Evolutionary conservation across 495 filamentous ascomycete genomes (phyloP).

Genomic region (Parachaetomium inaequale): DNA sequence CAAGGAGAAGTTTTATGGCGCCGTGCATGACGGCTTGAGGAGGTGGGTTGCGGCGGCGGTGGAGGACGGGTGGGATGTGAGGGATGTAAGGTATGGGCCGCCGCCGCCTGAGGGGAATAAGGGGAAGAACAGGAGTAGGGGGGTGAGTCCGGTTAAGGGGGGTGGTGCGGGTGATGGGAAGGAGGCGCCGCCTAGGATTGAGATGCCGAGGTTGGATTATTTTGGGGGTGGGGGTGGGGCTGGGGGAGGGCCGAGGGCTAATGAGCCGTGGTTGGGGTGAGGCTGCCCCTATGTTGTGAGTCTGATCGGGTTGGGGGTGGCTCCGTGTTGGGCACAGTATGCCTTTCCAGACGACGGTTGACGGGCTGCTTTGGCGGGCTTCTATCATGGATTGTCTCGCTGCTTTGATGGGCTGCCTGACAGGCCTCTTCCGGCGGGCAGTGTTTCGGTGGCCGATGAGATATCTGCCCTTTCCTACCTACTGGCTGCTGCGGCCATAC

Average conservation of each 20-base stretch:
- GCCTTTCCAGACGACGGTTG: too few species aligned
- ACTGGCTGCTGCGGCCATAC: background rate
- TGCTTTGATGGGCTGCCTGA: too few species aligned
- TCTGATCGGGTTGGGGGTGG: background rate
- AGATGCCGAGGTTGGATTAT: slow-evolving; percentile 53
- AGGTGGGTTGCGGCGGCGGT: slow-evolving; percentile 85
- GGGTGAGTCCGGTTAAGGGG: slow-evolving; percentile 47
- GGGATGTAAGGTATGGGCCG: slow-evolving; percentile 70
- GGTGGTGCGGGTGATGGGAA: slow-evolving; percentile 25
- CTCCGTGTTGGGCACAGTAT: background rate
- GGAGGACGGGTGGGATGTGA: slow-evolving; percentile 83
- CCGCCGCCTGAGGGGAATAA: slow-evolving; percentile 40
- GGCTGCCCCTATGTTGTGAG: background rate
- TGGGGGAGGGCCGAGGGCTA: background rate
- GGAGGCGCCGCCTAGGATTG: slow-evolving; percentile 50
- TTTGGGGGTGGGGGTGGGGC: slow-evolving; percentile 28
- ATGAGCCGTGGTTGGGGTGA: slow-evolving; percentile 16
- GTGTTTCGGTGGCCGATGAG: too few species aligned
- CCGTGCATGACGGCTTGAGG: slow-evolving; percentile 81
- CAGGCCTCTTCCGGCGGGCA: too few species aligned
- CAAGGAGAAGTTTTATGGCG: slow-evolving; percentile 94
- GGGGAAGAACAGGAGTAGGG: slow-evolving; percentile 42
- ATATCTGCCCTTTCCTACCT: too few species aligned
- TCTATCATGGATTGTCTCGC: too few species aligned
- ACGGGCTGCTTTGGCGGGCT: too few species aligned